A percentile compares a stretch with the other conserved stretches of the same genome.
Conservation (phyloP, 345 rosid species). For the Sonneratia caseolaris region DNA sequence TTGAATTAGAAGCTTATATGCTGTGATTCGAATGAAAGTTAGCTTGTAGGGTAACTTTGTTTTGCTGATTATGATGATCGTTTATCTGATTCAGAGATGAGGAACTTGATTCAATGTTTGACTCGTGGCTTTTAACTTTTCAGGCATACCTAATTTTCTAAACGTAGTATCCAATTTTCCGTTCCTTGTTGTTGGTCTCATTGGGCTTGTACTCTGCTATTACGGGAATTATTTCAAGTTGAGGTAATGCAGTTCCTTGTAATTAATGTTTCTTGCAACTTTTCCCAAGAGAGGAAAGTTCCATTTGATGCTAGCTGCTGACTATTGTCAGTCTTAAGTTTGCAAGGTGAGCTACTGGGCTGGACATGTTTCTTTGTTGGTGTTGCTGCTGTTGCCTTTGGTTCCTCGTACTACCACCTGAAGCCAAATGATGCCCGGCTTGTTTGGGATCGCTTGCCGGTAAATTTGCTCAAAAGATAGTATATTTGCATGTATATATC, state of each 20-base stretch:
- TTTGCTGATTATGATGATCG: not conserved
- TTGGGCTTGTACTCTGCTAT: conserved; percentile 73
- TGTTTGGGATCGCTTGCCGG: conserved; percentile 95
- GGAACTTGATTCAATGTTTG: not conserved
- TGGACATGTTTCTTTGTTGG: conserved; percentile 83
- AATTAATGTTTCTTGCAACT: not conserved
- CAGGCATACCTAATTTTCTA: conserved; percentile 79
- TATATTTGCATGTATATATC: not conserved
- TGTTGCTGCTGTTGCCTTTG: conserved; percentile 72
- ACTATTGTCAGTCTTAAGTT: conserved; percentile 29
- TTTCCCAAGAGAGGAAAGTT: not conserved
- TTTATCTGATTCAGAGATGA: not conserved
- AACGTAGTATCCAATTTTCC: conserved; percentile 91
- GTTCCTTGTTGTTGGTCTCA: conserved; percentile 68
- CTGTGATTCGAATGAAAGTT: too few relatives aligned
- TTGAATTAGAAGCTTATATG: too few relatives aligned
- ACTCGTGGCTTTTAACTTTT: conserved; percentile 11
- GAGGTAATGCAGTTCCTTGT: conserved; percentile 24
- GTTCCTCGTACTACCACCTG: conserved; percentile 89
- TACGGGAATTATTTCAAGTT: conserved; percentile 61
- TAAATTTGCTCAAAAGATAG: conserved; percentile 19
- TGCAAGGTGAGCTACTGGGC: conserved; percentile 82
- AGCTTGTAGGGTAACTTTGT: not conserved
- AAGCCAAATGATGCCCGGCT: conserved; percentile 76
- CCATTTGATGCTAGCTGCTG: not conserved